Conservation (phyloP, 1,284 basidiomycete species). For the Wolfiporia cocos region DNA sequence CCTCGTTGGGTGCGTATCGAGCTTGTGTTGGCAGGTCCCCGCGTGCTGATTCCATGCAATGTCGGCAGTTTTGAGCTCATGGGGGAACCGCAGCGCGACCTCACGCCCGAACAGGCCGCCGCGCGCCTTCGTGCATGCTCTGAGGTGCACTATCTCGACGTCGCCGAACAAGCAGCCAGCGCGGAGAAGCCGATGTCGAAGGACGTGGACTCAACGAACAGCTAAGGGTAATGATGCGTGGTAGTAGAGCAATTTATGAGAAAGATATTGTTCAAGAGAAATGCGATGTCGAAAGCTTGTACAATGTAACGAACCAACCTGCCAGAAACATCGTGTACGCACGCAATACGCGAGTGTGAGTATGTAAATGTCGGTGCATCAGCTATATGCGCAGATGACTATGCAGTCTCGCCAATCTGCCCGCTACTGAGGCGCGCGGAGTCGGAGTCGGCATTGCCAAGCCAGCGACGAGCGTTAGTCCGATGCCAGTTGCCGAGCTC, state of each 20-base stretch:
- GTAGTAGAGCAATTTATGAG: background rate
- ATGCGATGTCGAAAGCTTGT: background rate
- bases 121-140: constrained; percentile 47
- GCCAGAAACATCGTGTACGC: background rate
- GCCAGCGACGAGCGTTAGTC: too few relatives aligned
- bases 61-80: constrained; percentile 79
- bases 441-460: too few relatives aligned
- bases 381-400: too few relatives aligned
- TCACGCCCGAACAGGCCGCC: constrained; percentile 90
- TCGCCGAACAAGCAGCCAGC: constrained; percentile 1
- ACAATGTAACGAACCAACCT: background rate
- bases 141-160: constrained; percentile 45
- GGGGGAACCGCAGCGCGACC: constrained; percentile 87
- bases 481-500: too few relatives aligned
- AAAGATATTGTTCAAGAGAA: background rate
- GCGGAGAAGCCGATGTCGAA: constrained; percentile 5
- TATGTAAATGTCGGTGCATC: background rate
- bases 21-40: background rate
- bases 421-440: too few relatives aligned
- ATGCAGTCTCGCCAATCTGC: too few relatives aligned
- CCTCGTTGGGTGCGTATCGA: constrained; percentile 70
- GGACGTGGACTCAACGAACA: constrained; percentile 11
- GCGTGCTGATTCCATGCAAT: background rate
- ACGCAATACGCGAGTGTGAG: background rate
- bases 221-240: background rate